Evolutionary conservation across 2,329 filamentous ascomycete species (phyloP).

Genomic region (Neopestalotiopsis rosae): DNA sequence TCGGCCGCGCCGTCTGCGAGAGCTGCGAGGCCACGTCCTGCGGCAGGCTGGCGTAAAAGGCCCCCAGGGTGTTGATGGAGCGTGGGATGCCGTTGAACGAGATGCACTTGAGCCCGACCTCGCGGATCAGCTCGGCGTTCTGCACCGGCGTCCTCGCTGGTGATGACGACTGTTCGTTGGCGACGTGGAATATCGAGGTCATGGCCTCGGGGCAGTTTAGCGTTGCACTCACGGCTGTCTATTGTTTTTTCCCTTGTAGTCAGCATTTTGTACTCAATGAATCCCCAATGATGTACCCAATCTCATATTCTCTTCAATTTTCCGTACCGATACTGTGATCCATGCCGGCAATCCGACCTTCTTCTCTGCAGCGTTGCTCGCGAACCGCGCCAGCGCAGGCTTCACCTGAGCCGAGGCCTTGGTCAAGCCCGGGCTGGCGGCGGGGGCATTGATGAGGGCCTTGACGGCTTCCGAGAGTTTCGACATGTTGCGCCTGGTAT

Average conservation of each 20-base stretch:
- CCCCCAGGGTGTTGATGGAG: conserved; percentile 81
- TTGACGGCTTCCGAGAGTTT: conserved; percentile 76
- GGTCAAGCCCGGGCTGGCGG: conserved; percentile 68
- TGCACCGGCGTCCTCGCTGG: conserved; percentile 40
- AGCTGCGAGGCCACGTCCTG: conserved; percentile 57
- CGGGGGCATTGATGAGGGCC: conserved; percentile 73
- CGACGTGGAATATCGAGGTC: conserved; percentile 62
- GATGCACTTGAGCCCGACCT: conserved; percentile 78
- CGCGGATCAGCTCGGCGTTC: conserved; percentile 74
- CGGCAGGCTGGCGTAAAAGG: conserved; percentile 70
- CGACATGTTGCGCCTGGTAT: conserved; percentile 58
- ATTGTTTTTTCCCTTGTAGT: not conserved
- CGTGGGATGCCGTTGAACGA: conserved; percentile 83
- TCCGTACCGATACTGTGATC: conserved; percentile 41
- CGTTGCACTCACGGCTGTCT: conserved; percentile 84
- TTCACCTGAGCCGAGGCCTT: conserved; percentile 68
- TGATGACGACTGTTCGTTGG: conserved; percentile 34
- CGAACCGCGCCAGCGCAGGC: conserved; percentile 68
- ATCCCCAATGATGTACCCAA: too few relatives aligned
- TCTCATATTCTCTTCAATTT: not conserved
- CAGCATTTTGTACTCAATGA: not conserved
- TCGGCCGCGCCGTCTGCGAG: conserved; percentile 52
- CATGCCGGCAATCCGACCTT: conserved; percentile 42
- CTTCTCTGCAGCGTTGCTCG: conserved; percentile 64
- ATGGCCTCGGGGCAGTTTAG: conserved; percentile 85